Percentiles rank a stretch among this genome's conserved stretches.
Evolutionary conservation across 2,329 filamentous ascomycete species (phyloP).

Genomic region (Xylariomycetidae sp.): DNA sequence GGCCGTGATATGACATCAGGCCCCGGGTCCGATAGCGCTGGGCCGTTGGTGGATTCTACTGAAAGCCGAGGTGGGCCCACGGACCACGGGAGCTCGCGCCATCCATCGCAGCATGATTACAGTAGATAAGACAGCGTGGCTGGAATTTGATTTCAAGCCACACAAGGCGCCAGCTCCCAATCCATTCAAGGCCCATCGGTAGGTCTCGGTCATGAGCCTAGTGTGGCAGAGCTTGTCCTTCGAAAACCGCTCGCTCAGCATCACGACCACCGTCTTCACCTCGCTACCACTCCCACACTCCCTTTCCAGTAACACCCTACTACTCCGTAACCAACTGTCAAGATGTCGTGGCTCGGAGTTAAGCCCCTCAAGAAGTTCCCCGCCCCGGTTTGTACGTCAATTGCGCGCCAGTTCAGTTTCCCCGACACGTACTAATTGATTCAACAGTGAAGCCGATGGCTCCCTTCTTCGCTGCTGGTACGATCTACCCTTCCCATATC

Average conservation of each 20-base stretch:
- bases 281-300: conserved; percentile 4
- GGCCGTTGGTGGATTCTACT: too few species aligned
- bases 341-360: conserved; percentile 68
- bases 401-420: conserved; percentile 16
- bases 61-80: too few species aligned
- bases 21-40: too few species aligned
- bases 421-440: conserved; percentile 24
- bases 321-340: conserved; percentile 36
- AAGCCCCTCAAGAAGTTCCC: conserved; percentile 71
- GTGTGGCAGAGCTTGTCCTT: conserved; percentile 18
- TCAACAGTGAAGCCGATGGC: conserved; percentile 75
- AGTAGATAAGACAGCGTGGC: too few species aligned
- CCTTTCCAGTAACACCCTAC: conserved; percentile 29
- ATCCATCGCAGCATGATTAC: too few species aligned
- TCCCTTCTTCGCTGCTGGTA: conserved; percentile 95
- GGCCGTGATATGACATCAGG: too few species aligned
- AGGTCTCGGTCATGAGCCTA: too few species aligned
- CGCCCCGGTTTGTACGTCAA: conserved; percentile 67
- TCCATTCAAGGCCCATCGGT: too few species aligned
- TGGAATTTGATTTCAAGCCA: too few species aligned
- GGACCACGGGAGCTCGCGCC: too few species aligned
- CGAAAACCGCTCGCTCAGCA: conserved; percentile 22
- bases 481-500: conserved; percentile 33
- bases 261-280: conserved; percentile 1
- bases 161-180: too few species aligned